Conservation (phyloP, 2,329 filamentous ascomycete genomes). For the Aureobasidium lini region DNA sequence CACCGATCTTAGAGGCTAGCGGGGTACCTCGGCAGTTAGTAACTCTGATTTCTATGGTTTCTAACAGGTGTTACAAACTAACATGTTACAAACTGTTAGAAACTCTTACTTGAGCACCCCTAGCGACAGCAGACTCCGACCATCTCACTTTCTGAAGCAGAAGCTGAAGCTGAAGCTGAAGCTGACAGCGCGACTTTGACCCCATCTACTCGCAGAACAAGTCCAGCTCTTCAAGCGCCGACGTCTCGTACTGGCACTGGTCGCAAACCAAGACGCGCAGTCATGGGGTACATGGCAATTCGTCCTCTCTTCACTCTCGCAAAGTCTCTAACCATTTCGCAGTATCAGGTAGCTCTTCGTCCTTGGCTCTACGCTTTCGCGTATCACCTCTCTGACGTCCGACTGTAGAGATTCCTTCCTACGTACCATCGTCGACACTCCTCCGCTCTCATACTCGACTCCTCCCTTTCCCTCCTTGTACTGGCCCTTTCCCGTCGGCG, state of each 20-base stretch:
- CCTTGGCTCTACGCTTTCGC: background rate
- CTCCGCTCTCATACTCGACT: conserved; percentile 54
- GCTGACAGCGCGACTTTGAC: too few relatives aligned
- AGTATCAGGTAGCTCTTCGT: conserved; percentile 1
- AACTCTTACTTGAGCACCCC: too few relatives aligned
- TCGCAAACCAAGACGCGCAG: background rate
- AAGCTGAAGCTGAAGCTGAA: too few relatives aligned
- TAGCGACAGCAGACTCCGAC: background rate
- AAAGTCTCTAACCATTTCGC: background rate
- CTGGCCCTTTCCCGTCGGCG: conserved; percentile 56
- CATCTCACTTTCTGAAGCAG: too few relatives aligned
- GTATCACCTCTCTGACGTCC: background rate
- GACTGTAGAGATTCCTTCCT: conserved; percentile 28
- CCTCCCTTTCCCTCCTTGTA: conserved; percentile 78
- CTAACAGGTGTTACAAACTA: too few relatives aligned
- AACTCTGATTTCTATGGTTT: too few relatives aligned
- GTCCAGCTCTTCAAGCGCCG: too few relatives aligned
- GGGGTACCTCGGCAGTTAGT: too few relatives aligned
- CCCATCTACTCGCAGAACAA: too few relatives aligned
- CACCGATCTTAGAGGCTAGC: too few relatives aligned
- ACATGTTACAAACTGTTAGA: too few relatives aligned
- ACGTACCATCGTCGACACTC: conserved; percentile 37
- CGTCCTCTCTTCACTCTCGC: background rate
- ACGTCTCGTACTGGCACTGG: too few relatives aligned
- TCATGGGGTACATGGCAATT: background rate